Base-by-base conservation (phyloP, 768 basidiomycete species). In the Suillus subluteus region DNA sequence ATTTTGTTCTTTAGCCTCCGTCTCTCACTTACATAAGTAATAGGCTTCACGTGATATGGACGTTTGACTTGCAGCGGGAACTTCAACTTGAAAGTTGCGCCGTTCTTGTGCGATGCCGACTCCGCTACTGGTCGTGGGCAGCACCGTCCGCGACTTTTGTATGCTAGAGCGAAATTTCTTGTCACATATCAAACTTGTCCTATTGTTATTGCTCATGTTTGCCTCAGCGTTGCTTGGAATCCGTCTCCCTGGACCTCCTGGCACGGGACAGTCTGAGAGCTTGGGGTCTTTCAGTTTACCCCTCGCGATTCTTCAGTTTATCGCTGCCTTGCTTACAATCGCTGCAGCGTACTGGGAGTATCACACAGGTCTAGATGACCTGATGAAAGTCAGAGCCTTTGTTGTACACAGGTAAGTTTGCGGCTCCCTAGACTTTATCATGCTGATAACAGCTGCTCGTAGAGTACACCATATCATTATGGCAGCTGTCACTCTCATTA, bases 101-200 rank as follows among this genome's bases (percentile, higher is more conserved):
- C 2, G 2, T 61, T 38, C 59, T 52, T 62, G 5, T 38, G 21
- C 50, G 37, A 69, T 71, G 75, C 37, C 71, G 67, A 67, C 72
- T 48, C 80, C 66, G 69, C 59, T 86, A 13, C 78, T 82, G 62
- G 86, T 87, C 69, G 75, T 75, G 32, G 87, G 87, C 54, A 89
- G 91, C 69, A 80, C 81, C 7, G 89, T 89, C n/a, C 82, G 91
- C 72, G 91, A 93, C 73, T 91, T 86, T 67, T 89, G 86, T 76
- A 91, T 92, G 90, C 82, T 93, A 16, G 91, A 92, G 75, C 83
- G 91, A 62, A 92, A 93, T 70, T 79, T 91, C 61, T 80, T 93
- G 40, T 84, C 90, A 0, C 88, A 93, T 72, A 67, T 90, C 64
- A 90, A 87, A 71, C 82, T 92, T 35, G 88, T 86, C 6, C 78